Percentiles rank a stretch among this genome's conserved stretches.
These are phyloP conservation scores for Arthroderma sp. DNA, from an alignment of 2,329 filamentous ascomycete species.

Conservation along the genomic window DNA sequence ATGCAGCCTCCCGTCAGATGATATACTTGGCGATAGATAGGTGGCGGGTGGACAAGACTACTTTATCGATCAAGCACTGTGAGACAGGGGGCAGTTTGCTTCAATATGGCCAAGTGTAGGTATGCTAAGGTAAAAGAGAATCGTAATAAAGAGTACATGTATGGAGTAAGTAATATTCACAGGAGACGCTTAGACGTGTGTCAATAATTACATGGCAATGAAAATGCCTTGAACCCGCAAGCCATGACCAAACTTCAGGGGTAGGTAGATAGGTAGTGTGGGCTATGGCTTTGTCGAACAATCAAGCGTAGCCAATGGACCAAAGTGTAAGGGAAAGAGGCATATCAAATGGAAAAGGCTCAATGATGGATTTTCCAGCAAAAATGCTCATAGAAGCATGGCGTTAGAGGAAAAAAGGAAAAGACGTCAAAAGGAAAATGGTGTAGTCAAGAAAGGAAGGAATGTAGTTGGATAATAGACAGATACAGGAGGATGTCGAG, in stretches of 20 bases:
- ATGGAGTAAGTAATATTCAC: conserved; percentile 2
- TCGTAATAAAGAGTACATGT: not conserved
- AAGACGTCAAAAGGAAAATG: not conserved
- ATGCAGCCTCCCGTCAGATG: too few species aligned
- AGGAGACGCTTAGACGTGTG: not conserved
- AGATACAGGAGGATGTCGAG: not conserved
- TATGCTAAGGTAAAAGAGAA: not conserved
- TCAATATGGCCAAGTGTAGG: not conserved
- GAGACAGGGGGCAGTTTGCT: not conserved
- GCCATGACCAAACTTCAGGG: not conserved
- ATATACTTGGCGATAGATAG: not conserved
- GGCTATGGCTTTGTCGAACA: not conserved
- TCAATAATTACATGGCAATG: conserved; percentile 5
- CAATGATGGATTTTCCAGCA: not conserved
- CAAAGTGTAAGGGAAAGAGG: not conserved
- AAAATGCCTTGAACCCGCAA: not conserved
- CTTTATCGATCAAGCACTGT: not conserved
- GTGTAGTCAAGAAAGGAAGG: not conserved
- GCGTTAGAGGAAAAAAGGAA: not conserved
- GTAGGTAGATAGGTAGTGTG: not conserved
- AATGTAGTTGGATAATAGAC: not conserved
- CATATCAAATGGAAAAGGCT: not conserved
- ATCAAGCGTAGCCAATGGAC: not conserved
- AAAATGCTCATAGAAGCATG: not conserved
- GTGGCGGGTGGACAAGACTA: not conserved